These are phyloP conservation scores for Septoria linicola DNA, from an alignment of 2,329 filamentous ascomycete genomes.

Conservation along the genomic window DNA sequence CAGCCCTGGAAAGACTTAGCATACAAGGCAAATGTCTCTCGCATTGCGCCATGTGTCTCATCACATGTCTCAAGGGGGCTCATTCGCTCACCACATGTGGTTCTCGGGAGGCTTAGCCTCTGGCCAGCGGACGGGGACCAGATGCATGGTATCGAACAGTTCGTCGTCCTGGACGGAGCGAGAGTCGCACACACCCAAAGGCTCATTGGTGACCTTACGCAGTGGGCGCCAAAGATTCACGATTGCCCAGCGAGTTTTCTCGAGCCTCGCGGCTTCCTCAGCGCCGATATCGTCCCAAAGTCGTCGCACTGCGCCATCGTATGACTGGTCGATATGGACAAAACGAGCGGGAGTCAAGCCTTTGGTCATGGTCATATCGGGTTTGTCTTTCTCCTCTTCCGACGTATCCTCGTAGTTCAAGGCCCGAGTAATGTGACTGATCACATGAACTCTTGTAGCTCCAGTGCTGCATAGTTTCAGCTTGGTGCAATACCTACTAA, in stretches of 20 bases:
- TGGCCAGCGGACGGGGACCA: constrained; percentile 11
- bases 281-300: constrained; percentile 7
- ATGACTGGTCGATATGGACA: constrained; percentile 14
- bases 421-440: constrained; percentile 8
- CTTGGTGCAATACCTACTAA: too few species aligned
- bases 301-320: constrained; percentile 9
- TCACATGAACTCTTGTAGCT: constrained; percentile 9
- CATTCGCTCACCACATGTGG: too few species aligned
- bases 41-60: too few species aligned
- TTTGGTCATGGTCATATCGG: constrained; percentile 15
- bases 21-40: too few species aligned
- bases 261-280: constrained; percentile 5
- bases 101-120: constrained; percentile 1
- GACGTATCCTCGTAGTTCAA: constrained; percentile 6
- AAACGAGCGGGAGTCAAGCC: constrained; percentile 7
- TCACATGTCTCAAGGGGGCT: too few species aligned
- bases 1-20: too few species aligned
- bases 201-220: constrained; percentile 9
- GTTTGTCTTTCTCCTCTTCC: constrained; percentile 6
- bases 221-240: constrained; percentile 18
- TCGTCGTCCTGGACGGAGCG: constrained; percentile 14
- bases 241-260: constrained; percentile 17
- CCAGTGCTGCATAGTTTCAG: constrained; percentile 10
- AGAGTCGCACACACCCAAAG: constrained; percentile 10
- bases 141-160: constrained; percentile 15